Base-by-base conservation (phyloP, 805 yeast genomes). In the Suhomyces canberraensis region DNA sequence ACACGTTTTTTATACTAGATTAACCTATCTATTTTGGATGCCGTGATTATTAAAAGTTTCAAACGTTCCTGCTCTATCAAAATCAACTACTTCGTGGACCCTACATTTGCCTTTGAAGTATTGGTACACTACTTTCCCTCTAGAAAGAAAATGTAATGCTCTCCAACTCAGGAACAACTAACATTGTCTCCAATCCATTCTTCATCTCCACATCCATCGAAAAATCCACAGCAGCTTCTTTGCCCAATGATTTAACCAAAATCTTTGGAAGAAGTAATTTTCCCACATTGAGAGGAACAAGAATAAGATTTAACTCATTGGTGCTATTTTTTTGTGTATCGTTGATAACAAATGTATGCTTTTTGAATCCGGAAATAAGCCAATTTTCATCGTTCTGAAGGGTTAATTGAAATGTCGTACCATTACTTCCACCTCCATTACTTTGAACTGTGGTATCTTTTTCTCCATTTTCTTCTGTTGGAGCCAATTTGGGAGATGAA, bases 251-350 rank as follows among this genome's bases (percentile, higher is more conserved):
- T 45, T 56, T 58, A 7, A 70, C 50, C 11, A 70, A 73, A 3
- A 86, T 64, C 37, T 66, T 73, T 0, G 97, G 97, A 24, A 85
- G 64, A 2, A 69, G 59, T 8, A 90, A 53, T 40, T 81, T 79
- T 0, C 98, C 97, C 16, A 81, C 77, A 42, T 76, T 81, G 36
- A 88, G 56, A 1, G 98, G 97, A 11, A 87, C 71, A 42, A 90
- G 57, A 3, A 73, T 61, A 13, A 89, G 40, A 13, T 69, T 56
- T 25, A 68, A 41, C 11, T 39, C 41, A 17, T 44, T 36, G n/a
- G 27, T 33, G 29, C 31, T 39, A 17, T 37, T 50, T 26, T 13
- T 16, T 2, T n/a, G 8, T 7, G 25, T 29, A 18, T 25, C 32
- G 35, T 34, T 46, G 4, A 72, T 58, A 2, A 64, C 53, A 42